Evolutionary conservation across 768 basidiomycete species (phyloP), one percentile per base, ranked within the genome.

Genomic region (Dendrothele bispora): DNA sequence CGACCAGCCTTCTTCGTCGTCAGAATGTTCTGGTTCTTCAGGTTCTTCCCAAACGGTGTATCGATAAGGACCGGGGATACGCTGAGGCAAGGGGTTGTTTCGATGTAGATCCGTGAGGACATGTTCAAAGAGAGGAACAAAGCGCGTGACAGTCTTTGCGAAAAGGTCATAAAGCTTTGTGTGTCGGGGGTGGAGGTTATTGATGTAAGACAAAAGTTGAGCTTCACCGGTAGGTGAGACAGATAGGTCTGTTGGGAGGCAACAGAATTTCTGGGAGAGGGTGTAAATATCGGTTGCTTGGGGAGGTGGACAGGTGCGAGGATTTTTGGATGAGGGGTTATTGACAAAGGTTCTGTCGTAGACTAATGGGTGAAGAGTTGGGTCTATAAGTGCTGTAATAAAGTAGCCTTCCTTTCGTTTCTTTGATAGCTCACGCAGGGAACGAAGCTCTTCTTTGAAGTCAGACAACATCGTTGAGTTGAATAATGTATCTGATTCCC

Each of bases 121-220:
- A 46, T 72, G 73, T 51, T 80, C 79, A 55, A 81, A 78, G 11
- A 80, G 59, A 12, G 79, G 78, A 11, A 81, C 50, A 29, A 72
- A 67, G 1, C 51, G 49, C 1, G 61, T 53, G 5, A 81, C 59
- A 22, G 72, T 54, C 15, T 46, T 46, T 47, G 66, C 61, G 7
- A 78, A 56, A 14, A 57, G 59, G 21, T 35, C 15, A 53, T 75
- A 74, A 11, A 71, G 57, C 15, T 50, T 22, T 14, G 32, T 36
- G 45, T 69, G 53, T 4, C 56, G 52, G 5, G 71, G 74, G 49
- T 78, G 60, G 18, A 82, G 59, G 48, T 79, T 77, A 58, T 80
- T 80, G 65, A 82, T 79, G 59, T 82, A 82, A 3, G 77, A 75
- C 7, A 63, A 51, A 43, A 77, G 70, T 48, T 59, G 60, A 2